Conservation (phyloP, 805 yeast genomes). For the Zygotorulaspora sp. region DNA sequence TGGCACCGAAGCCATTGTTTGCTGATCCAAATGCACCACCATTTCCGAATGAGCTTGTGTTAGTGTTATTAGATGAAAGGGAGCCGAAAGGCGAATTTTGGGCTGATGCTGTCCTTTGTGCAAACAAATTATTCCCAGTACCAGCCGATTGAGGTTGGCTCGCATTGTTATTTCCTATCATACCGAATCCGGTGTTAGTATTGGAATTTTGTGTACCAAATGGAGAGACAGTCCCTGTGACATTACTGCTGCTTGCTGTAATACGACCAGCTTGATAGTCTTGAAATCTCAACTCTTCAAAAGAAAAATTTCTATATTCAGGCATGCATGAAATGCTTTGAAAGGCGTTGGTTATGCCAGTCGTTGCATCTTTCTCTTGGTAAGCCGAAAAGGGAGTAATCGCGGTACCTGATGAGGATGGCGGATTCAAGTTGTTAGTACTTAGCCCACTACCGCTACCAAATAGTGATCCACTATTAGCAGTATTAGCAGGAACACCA, state of each 20-base stretch:
- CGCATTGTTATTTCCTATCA: conserved; percentile 18
- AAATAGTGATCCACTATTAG: conserved; percentile 37
- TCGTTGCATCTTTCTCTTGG: conserved; percentile 64
- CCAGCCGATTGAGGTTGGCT: conserved; percentile 19
- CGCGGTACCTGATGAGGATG: conserved; percentile 51
- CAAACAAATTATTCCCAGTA: conserved; percentile 27
- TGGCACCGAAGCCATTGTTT: conserved; percentile 27
- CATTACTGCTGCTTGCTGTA: conserved; percentile 20
- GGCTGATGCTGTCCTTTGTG: conserved; percentile 24
- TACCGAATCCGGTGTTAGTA: conserved; percentile 20
- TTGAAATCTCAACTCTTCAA: conserved; percentile 83
- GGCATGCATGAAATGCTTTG: conserved; percentile 87
- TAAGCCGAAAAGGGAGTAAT: conserved; percentile 63
- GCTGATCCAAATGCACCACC: conserved; percentile 22
- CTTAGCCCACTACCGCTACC: conserved; percentile 27
- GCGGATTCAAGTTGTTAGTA: conserved; percentile 15
- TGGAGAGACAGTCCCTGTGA: conserved; percentile 34
- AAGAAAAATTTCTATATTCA: conserved; percentile 73
- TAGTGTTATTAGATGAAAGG: conserved; percentile 13
- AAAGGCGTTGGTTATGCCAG: conserved; percentile 53
- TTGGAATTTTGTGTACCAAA: conserved; percentile 32
- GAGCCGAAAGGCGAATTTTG: conserved; percentile 28
- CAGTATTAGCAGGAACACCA: conserved; percentile 22
- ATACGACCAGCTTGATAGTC: conserved; percentile 70
- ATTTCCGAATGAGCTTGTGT: conserved; percentile 20